Conservation (phyloP, 2,329 filamentous ascomycete genomes). For the Aureobasidium sp. region DNA sequence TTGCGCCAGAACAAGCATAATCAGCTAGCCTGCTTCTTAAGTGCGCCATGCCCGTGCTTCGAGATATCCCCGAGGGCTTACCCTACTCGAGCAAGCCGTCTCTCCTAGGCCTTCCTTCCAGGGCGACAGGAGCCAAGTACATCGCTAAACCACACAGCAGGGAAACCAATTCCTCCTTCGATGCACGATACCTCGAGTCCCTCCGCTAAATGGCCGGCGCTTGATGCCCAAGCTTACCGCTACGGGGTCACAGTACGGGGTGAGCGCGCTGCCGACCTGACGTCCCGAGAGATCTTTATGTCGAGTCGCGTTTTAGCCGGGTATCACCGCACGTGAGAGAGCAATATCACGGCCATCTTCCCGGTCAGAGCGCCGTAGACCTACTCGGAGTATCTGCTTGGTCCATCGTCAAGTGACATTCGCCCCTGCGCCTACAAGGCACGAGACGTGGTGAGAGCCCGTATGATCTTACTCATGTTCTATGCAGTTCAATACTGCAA, state of each 20-base stretch:
- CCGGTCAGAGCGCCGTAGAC: background rate
- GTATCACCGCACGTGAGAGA: background rate
- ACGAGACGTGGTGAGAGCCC: constrained; percentile 1
- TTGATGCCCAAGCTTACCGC: constrained; percentile 3
- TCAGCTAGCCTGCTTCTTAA: constrained; percentile 7
- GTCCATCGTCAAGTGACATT: background rate
- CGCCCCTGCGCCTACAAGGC: background rate
- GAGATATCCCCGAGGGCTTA: constrained; percentile 3
- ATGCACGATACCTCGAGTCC: background rate
- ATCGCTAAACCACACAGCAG: constrained; percentile 1
- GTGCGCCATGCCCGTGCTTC: constrained; percentile 4
- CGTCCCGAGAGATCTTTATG: background rate
- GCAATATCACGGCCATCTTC: background rate
- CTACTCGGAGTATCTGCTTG: background rate
- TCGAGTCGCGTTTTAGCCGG: constrained; percentile 8
- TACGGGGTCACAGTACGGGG: constrained; percentile 5
- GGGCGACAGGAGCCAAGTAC: background rate
- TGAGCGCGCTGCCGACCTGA: constrained; percentile 2
- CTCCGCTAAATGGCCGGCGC: constrained; percentile 12
- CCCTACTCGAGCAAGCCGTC: background rate
- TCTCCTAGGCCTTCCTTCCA: background rate
- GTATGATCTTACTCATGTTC: background rate
- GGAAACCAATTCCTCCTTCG: background rate
- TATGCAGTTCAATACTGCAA: background rate
- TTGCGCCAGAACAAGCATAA: constrained; percentile 14